Evolutionary conservation across 140 eudicot genomes (phyloP).

Genomic region (Bidens hawaiensis): DNA sequence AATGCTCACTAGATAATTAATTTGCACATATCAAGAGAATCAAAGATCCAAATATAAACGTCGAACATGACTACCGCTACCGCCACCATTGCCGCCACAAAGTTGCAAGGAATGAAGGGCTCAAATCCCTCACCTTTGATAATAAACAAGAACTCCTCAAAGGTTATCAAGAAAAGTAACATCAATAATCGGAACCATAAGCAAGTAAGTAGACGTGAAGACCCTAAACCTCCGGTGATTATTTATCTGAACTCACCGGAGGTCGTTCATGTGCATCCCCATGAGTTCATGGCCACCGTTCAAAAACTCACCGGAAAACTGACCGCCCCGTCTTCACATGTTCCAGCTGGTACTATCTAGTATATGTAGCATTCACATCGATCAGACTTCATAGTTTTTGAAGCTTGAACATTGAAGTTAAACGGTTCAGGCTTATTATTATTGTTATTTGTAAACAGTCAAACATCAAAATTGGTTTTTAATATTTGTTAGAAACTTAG

Average conservation of each 20-base stretch:
- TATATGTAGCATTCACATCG: background rate
- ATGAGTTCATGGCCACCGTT: conserved; percentile 39
- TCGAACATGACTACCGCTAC: background rate
- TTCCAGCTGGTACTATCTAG: background rate
- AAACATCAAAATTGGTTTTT: background rate
- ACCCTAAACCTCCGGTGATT: conserved; percentile 32
- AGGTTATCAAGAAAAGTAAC: conserved; percentile 15
- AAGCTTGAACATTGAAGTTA: background rate
- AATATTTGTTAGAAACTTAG: background rate
- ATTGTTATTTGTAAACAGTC: background rate
- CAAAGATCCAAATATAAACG: background rate
- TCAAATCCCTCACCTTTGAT: conserved; percentile 26
- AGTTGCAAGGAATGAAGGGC: conserved; percentile 1
- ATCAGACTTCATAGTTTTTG: background rate
- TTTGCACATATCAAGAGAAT: background rate
- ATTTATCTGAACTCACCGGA: conserved; percentile 32
- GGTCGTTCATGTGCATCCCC: conserved; percentile 37
- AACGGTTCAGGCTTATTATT: background rate
- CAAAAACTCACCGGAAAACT: conserved; percentile 36
- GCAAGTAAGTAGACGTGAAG: background rate
- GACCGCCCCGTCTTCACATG: conserved; percentile 4
- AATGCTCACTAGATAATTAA: background rate
- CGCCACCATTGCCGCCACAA: background rate
- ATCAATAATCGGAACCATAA: background rate
- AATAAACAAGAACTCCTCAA: conserved; percentile 30